These are phyloP conservation scores for Skeletonema potamos DNA, from an alignment of 108 stramenopile genomes.

Conservation along the genomic window DNA sequence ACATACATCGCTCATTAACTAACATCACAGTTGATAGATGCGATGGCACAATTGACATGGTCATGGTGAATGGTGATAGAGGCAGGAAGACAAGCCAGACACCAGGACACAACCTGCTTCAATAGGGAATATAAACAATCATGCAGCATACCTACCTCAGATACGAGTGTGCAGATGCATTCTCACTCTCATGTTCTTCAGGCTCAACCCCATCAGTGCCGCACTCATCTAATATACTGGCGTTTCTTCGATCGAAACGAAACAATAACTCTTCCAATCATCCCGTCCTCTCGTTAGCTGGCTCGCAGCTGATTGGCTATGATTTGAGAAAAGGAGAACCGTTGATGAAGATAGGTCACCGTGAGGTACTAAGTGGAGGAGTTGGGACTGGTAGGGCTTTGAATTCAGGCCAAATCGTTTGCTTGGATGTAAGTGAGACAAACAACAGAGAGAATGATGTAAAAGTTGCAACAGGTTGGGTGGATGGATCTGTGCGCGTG, in stretches of 20 bases:
- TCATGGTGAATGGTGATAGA: no score
- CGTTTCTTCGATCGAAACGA: constrained; percentile 45
- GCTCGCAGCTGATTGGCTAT: constrained; percentile 66
- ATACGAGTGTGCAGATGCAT: constrained; percentile 88
- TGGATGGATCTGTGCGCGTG: constrained; percentile 80
- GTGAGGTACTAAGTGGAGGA: constrained; percentile 59
- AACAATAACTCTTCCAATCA: constrained; percentile 12
- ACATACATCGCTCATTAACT: no score
- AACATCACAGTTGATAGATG: neutral
- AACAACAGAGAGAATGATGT: constrained; percentile 7
- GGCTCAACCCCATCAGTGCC: constrained; percentile 63
- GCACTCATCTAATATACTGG: constrained; percentile 61
- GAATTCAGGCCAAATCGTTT: constrained; percentile 70
- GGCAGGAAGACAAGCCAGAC: no score
- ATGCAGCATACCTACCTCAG: constrained; percentile 88
- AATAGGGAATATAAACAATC: neutral
- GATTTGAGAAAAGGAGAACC: constrained; percentile 60
- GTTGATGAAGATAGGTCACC: constrained; percentile 62
- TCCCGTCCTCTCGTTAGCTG: constrained; percentile 64
- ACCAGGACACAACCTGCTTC: no score
- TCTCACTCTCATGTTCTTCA: constrained; percentile 62
- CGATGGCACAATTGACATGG: no score
- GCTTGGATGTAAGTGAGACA: constrained; percentile 51
- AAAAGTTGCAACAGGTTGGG: constrained; percentile 86
- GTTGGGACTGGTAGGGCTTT: constrained; percentile 80